phyloP scores from a whole-genome alignment of 2,329 filamentous ascomycete genomes.

The Verticillium longisporum region DNA sequence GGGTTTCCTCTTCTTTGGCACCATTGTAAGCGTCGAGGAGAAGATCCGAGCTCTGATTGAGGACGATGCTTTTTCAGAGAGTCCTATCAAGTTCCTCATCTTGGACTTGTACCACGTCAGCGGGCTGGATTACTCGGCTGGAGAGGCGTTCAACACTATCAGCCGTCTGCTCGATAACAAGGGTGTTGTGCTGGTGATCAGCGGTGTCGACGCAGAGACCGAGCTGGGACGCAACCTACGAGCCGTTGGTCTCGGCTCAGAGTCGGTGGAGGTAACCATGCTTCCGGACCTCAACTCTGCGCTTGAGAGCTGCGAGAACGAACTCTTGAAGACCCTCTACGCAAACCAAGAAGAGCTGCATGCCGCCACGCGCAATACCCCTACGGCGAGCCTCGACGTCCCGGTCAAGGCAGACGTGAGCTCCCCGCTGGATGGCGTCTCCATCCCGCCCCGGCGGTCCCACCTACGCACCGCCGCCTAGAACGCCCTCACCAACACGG shows the following conservation, averaged over 20 bases:
- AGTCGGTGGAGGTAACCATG: slow-evolving; percentile 67
- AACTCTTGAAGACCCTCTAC: slow-evolving; percentile 77
- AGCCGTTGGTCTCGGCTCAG: slow-evolving; percentile 74
- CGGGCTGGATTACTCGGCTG: slow-evolving; percentile 91
- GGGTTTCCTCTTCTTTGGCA: slow-evolving; percentile 97
- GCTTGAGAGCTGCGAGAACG: slow-evolving; percentile 90
- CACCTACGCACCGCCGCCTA: slow-evolving; percentile 75
- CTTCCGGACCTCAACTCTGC: slow-evolving; percentile 90
- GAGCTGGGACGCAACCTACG: slow-evolving; percentile 72
- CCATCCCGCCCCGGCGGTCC: slow-evolving; percentile 73
- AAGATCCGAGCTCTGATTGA: slow-evolving; percentile 77
- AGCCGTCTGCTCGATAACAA: slow-evolving; percentile 74
- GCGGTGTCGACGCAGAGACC: slow-evolving; percentile 69
- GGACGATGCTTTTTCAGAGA: slow-evolving; percentile 68
- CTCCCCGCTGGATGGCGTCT: slow-evolving; percentile 33
- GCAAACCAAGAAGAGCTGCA: slow-evolving; percentile 55
- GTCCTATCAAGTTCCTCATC: slow-evolving; percentile 83
- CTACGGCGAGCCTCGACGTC: slow-evolving; percentile 40
- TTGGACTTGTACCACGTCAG: slow-evolving; percentile 86
- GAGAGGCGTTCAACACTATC: slow-evolving; percentile 89
- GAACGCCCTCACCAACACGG: slow-evolving; percentile 63
- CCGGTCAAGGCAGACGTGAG: slow-evolving; percentile 30
- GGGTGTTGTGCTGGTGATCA: slow-evolving; percentile 74
- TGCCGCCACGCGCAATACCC: slow-evolving; percentile 34
- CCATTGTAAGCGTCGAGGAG: slow-evolving; percentile 90